Evolutionary conservation across 2,329 filamentous ascomycete genomes (phyloP), one percentile per base, ranked within the genome.

Genomic region (Aspergillus udagawae): DNA sequence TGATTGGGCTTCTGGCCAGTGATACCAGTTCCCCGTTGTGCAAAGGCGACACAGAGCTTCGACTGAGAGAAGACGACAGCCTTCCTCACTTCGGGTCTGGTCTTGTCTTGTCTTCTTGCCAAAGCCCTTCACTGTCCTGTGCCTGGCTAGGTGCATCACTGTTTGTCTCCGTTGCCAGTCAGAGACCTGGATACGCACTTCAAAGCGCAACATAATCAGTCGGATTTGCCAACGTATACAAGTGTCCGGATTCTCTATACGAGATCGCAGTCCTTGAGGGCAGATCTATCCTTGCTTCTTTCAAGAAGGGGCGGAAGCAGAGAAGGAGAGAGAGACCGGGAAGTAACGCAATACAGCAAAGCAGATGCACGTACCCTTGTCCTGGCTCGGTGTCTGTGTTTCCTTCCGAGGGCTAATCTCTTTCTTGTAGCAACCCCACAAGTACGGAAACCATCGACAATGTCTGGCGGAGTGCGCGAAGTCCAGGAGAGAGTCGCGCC

Each of bases 91-190:
- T 27, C n/a, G 38, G 27, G 23, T 27, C 23, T 23, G 38, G 32
- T 42, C 48, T 23, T 51, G 32, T 42, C 48, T 38, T 20, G 14
- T 20, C 12, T 29, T 45, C 41, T 32, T 21, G 47, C 32, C 20
- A 28, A 21, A 10, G 14, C 23, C 7, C n/a, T 28, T 51, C 49
- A 47, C 38, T 45, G 49, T 21, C 25, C 38, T 52, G 42, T 49
- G 27, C 27, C 41, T 52, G 28, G 35, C 48, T 29, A 50, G 41
- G 23, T 51, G 38, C 41, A 53, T 28, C 42, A 23, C 49, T 49
- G 45, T 54, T 49, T 60, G 60, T 61, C 57, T 50, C 51, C 48
- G 56, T 21, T 44, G 41, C 8, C n/a, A 44, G 41, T 6, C 10
- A 47, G 12, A 4, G 12, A 47, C 21, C 44, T 47, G 12, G 44